These are phyloP conservation scores for Trichoderma sp. DNA, from an alignment of 2,329 filamentous ascomycete genomes.

Conservation along the genomic window DNA sequence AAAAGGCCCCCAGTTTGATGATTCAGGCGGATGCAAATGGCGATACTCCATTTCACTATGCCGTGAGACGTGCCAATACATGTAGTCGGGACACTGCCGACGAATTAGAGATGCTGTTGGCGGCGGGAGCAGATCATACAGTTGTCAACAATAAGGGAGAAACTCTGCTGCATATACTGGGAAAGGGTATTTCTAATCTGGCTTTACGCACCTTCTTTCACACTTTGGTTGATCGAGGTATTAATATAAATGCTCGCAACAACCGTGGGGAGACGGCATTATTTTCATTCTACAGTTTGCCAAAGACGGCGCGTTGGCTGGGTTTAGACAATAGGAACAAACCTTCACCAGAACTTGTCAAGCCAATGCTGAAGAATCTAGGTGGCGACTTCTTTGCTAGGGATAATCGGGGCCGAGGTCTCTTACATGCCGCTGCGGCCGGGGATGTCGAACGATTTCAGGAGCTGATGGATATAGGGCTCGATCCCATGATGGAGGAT, in stretches of 20 bases:
- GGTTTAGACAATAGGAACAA: rapidly evolving
- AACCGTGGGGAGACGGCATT: conserved; percentile 27
- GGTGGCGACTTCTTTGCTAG: conserved; percentile 30
- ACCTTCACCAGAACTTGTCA: background rate
- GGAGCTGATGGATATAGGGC: conserved; percentile 27
- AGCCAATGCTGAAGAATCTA: conserved; percentile 4
- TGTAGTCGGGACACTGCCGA: background rate
- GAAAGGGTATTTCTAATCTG: background rate
- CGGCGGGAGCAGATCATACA: conserved; percentile 25
- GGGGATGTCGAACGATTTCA: conserved; percentile 25
- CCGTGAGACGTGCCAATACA: background rate
- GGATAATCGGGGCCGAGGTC: conserved; percentile 27
- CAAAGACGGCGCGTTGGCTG: background rate
- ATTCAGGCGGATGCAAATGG: conserved; percentile 25
- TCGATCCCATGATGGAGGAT: conserved; percentile 33
- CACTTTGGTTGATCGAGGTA: conserved; percentile 19
- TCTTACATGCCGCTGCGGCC: conserved; percentile 32
- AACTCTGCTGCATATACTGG: conserved; percentile 25
- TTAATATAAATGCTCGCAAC: conserved; percentile 29
- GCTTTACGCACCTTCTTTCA: conserved; percentile 21
- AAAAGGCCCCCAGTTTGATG: conserved; percentile 17
- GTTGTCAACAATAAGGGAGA: conserved; percentile 22
- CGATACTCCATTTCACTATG: conserved; percentile 29
- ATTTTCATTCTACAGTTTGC: conserved; percentile 20
- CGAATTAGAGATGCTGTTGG: conserved; percentile 21